Evolutionary conservation across 768 basidiomycete species (phyloP).

Genomic region (Mrakia blollopis): DNA sequence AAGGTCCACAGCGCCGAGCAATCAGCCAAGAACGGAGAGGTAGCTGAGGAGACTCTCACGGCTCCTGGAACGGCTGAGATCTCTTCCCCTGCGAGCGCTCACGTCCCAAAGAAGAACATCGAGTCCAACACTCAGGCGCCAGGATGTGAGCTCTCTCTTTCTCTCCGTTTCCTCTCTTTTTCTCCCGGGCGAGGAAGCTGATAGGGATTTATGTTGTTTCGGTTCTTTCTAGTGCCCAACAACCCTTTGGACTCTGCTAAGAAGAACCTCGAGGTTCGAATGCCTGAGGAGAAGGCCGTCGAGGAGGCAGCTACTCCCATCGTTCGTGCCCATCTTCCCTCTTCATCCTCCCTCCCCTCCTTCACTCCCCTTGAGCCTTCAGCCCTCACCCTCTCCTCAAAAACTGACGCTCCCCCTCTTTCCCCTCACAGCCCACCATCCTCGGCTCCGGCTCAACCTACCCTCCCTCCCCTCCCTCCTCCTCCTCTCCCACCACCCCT

Average conservation of each 20-base stretch:
- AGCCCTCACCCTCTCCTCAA: background rate
- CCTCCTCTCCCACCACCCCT: background rate
- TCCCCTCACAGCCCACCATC: constrained; percentile 3
- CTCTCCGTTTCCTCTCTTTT: background rate
- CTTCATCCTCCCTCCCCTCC: background rate
- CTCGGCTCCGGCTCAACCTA: background rate
- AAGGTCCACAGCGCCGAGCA: background rate
- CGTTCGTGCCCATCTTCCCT: background rate
- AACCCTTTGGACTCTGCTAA: background rate
- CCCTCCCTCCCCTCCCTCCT: background rate
- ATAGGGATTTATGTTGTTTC: background rate
- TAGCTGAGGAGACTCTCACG: background rate
- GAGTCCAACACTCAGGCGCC: background rate
- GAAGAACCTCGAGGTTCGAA: background rate
- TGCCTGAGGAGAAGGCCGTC: background rate
- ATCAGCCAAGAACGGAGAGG: background rate
- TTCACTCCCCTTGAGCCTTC: no score
- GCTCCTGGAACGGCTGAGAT: constrained; percentile 9
- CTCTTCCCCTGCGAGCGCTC: background rate
- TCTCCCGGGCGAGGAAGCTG: background rate
- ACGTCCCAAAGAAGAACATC: background rate
- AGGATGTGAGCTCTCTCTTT: background rate
- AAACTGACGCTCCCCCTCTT: background rate
- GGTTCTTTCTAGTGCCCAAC: constrained; percentile 7
- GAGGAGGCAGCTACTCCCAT: background rate